Percentiles rank a stretch among this genome's conserved stretches.
Evolutionary conservation across 192 early-diverging fungal species (phyloP).

Genomic region (Backusella psychrophila): DNA sequence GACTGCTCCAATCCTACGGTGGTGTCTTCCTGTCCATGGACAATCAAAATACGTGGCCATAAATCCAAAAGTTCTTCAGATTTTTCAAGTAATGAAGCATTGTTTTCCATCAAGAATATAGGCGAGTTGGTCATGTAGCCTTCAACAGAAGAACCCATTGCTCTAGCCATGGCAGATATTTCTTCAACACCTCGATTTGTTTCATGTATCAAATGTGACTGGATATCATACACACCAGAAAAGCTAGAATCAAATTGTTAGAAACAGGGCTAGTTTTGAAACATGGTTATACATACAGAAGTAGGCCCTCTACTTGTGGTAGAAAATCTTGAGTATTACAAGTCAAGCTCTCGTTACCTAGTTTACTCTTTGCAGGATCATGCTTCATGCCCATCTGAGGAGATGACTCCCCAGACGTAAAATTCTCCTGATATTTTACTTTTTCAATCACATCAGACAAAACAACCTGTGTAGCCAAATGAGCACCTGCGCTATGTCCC

Average conservation of each 20-base stretch:
- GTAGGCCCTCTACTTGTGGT: slow-evolving; percentile 39
- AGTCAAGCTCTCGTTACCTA: neutral
- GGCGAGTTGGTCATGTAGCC: slow-evolving; percentile 28
- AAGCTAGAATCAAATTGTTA: slow-evolving; percentile 16
- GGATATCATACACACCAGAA: slow-evolving; percentile 52
- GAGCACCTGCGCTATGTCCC: slow-evolving; percentile 47
- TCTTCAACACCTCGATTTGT: slow-evolving; percentile 51
- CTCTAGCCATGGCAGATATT: slow-evolving; percentile 55
- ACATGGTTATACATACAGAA: slow-evolving; percentile 30
- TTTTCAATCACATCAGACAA: slow-evolving; percentile 33
- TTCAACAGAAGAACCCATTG: slow-evolving; percentile 43
- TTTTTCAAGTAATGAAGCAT: slow-evolving; percentile 21
- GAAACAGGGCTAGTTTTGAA: neutral
- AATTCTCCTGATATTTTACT: slow-evolving; percentile 8
- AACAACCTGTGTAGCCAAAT: slow-evolving; percentile 36
- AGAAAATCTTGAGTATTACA: slow-evolving; percentile 6
- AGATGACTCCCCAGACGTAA: slow-evolving; percentile 1
- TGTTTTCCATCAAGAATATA: slow-evolving; percentile 14
- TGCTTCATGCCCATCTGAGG: slow-evolving; percentile 6
- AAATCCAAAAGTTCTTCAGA: slow-evolving; percentile 27
- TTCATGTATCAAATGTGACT: slow-evolving; percentile 48
- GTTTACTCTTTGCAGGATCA: neutral
- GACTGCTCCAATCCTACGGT: slow-evolving; percentile 33
- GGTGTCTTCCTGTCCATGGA: slow-evolving; percentile 37
- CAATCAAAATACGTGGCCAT: slow-evolving; percentile 31